Conservation (phyloP, 805 yeast genomes). For the Saccharomycopsis guyanensis region DNA sequence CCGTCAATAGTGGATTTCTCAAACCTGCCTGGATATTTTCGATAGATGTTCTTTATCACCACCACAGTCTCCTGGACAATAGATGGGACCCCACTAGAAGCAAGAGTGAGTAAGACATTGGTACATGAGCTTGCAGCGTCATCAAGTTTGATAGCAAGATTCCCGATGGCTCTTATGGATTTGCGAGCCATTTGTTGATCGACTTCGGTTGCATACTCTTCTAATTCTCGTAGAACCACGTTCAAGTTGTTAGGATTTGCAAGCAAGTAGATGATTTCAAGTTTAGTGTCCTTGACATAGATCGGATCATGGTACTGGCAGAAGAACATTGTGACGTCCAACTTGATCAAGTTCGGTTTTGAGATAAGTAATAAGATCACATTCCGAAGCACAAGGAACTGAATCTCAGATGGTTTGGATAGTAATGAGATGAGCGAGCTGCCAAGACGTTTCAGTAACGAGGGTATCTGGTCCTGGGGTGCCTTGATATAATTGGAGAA, state of each 20-base stretch:
- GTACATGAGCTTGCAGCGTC: conserved; percentile 57
- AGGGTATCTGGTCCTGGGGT: conserved; percentile 48
- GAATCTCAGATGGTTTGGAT: conserved; percentile 74
- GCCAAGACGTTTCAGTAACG: conserved; percentile 51
- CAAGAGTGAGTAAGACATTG: conserved; percentile 47
- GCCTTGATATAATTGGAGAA: conserved; percentile 60
- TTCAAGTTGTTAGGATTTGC: conserved; percentile 59
- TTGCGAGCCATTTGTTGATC: conserved; percentile 82
- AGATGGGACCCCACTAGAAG: conserved; percentile 59
- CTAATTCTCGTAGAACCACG: conserved; percentile 63
- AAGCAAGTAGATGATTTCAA: conserved; percentile 75
- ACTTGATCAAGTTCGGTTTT: conserved; percentile 47
- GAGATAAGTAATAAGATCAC: conserved; percentile 66
- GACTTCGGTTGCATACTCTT: conserved; percentile 81
- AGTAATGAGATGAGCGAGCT: conserved; percentile 60
- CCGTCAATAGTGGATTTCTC: conserved; percentile 2
- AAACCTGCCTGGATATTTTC: conserved; percentile 52
- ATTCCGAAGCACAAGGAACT: conserved; percentile 75
- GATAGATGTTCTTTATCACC: conserved; percentile 65
- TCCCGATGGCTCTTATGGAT: conserved; percentile 85
- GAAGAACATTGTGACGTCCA: conserved; percentile 76
- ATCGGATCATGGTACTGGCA: conserved; percentile 80
- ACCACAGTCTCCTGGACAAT: conserved; percentile 75
- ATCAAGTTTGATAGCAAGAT: conserved; percentile 71
- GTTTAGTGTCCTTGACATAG: conserved; percentile 81